These are phyloP conservation scores for Mortierella sp. DNA, from an alignment of 371 early-diverging fungal genomes.

Conservation along the genomic window DNA sequence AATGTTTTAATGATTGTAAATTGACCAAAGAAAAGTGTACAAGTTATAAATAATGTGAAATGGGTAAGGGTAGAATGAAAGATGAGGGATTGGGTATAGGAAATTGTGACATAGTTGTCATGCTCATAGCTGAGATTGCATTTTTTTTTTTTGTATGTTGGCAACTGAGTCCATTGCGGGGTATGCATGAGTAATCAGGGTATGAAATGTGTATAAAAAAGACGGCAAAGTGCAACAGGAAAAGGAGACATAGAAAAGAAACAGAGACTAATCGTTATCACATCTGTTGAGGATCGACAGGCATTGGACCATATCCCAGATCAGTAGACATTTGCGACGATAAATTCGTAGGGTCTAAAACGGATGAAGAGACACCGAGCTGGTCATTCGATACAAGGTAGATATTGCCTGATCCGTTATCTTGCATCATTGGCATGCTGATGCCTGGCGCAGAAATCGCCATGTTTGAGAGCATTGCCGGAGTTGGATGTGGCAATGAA, in stretches of 20 bases:
- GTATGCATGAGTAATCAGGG: neutral
- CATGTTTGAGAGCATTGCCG: conserved; percentile 28
- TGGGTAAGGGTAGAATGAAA: neutral
- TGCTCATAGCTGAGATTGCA: too few species aligned
- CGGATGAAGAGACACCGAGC: conserved; percentile 1
- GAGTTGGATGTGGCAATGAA: conserved; percentile 11
- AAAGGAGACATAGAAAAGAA: conserved; percentile 1
- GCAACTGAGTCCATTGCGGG: neutral
- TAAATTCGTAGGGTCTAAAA: neutral
- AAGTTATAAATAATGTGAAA: conserved; percentile 1
- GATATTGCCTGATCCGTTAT: conserved; percentile 8
- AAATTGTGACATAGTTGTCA: neutral
- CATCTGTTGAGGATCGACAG: conserved; percentile 39
- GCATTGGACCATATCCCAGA: conserved; percentile 35
- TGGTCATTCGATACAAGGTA: conserved; percentile 31
- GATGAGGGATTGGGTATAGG: conserved; percentile 12
- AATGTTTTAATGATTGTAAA: neutral
- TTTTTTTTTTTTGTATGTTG: neutral
- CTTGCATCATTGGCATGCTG: conserved; percentile 34
- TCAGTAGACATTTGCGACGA: conserved; percentile 14
- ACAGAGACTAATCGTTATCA: neutral
- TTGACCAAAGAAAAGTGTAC: neutral
- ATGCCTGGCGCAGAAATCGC: conserved; percentile 8
- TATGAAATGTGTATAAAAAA: neutral
- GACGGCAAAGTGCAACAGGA: neutral